Conservation (phyloP, 2,329 filamentous ascomycete species). For the Neonectria ditissima region DNA sequence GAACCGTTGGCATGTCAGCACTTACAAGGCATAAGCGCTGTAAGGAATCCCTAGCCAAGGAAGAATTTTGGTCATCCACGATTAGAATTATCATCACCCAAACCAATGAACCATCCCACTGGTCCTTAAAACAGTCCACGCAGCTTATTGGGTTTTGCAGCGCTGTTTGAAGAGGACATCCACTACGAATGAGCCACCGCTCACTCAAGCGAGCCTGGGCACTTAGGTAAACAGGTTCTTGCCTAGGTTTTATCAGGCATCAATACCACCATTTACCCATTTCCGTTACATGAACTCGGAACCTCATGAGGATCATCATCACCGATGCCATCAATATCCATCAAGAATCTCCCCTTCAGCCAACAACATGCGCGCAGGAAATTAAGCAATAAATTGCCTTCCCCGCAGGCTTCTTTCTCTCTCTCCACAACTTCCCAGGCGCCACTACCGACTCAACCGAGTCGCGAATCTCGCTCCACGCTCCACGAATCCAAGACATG, state of each 20-base stretch:
- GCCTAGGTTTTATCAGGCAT: background rate
- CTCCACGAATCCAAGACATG: conserved; percentile 12
- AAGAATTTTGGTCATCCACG: no score
- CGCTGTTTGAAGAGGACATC: no score
- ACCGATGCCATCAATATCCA: no score
- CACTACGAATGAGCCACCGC: background rate
- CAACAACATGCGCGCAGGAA: background rate
- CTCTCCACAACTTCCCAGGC: conserved; percentile 17
- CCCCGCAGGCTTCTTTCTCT: background rate
- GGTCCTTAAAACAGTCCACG: background rate
- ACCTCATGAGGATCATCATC: background rate
- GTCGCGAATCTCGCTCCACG: conserved; percentile 23
- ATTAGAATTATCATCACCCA: background rate
- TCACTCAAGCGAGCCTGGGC: background rate
- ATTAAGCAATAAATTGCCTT: background rate
- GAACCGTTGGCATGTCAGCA: background rate
- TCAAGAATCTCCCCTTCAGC: no score
- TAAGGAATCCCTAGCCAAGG: no score
- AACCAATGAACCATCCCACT: background rate
- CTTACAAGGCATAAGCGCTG: background rate
- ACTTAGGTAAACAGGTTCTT: background rate
- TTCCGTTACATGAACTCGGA: no score
- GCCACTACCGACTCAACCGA: conserved; percentile 15
- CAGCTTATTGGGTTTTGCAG: background rate
- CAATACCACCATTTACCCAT: no score